Conservation (phyloP, 768 basidiomycete genomes). For the Hydnum rufescens region DNA sequence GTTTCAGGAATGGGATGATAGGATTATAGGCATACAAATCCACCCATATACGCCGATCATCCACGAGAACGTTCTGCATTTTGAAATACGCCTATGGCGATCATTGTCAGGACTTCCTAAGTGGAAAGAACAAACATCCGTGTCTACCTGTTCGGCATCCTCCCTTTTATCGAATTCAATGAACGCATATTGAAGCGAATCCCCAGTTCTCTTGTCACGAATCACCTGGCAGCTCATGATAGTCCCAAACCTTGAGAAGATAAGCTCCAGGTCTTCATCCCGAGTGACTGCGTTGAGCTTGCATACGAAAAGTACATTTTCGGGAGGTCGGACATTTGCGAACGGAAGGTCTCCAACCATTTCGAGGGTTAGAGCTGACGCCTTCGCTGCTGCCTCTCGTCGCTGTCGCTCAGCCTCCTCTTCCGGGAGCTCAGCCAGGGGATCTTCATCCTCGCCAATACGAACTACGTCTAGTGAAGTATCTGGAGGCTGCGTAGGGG, state of each 20-base stretch:
- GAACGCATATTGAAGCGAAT: constrained; percentile 94
- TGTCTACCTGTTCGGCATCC: constrained; percentile 74
- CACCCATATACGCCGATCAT: constrained; percentile 96
- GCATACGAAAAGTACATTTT: constrained; percentile 97
- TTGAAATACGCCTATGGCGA: constrained; percentile 78
- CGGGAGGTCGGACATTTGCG: constrained; percentile 91
- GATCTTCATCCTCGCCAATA: constrained; percentile 91
- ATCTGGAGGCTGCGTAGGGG: constrained; percentile 68
- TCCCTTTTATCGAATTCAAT: constrained; percentile 92
- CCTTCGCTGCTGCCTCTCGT: constrained; percentile 74
- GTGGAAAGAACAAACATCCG: not conserved
- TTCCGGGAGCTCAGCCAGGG: constrained; percentile 58
- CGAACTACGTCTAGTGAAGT: constrained; percentile 42
- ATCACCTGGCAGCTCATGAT: constrained; percentile 98
- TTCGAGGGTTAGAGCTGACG: constrained; percentile 89
- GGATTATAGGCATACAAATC: constrained; percentile 53
- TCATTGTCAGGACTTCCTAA: constrained; percentile 1
- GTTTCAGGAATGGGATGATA: not conserved
- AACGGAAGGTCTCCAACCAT: constrained; percentile 99
- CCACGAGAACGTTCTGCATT: constrained; percentile 98
- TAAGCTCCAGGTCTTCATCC: constrained; percentile 91
- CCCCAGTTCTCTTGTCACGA: constrained; percentile 85
- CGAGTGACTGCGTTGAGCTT: constrained; percentile 91
- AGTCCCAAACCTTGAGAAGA: constrained; percentile 85
- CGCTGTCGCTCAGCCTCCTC: constrained; percentile 67